Conservation (phyloP, 2,329 filamentous ascomycete genomes). For the Botryotinia calthae region DNA sequence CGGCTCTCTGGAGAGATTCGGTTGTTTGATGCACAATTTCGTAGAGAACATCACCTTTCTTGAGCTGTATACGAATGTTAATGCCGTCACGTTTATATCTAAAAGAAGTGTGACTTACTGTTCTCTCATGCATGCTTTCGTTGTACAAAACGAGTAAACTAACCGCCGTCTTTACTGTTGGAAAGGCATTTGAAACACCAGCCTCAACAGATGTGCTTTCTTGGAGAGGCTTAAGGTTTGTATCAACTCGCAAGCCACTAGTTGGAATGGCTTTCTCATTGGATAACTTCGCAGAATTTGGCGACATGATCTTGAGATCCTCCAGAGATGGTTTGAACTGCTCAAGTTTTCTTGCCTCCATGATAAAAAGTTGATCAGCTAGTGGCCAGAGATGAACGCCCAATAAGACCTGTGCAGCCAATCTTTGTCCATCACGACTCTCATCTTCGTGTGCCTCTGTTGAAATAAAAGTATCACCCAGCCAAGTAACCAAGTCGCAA, state of each 20-base stretch:
- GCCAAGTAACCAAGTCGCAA: constrained; percentile 35
- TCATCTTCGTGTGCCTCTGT: constrained; percentile 32
- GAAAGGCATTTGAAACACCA: constrained; percentile 56
- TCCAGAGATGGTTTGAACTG: constrained; percentile 35
- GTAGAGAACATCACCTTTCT: constrained; percentile 59
- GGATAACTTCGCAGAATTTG: not conserved
- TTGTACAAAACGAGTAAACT: constrained; percentile 62
- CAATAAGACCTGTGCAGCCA: constrained; percentile 33
- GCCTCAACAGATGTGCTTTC: constrained; percentile 55
- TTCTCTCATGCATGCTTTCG: constrained; percentile 37
- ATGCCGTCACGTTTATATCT: constrained; percentile 20
- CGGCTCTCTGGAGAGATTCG: constrained; percentile 74
- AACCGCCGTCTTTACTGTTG: constrained; percentile 56
- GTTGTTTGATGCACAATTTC: constrained; percentile 90
- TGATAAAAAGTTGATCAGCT: constrained; percentile 36
- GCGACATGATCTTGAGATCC: constrained; percentile 29
- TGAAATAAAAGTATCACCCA: constrained; percentile 36
- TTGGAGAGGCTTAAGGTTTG: constrained; percentile 43
- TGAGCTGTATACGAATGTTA: constrained; percentile 27
- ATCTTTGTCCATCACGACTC: constrained; percentile 31
- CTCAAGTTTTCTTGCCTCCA: constrained; percentile 36
- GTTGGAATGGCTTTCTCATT: constrained; percentile 5
- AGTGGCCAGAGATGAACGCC: constrained; percentile 37
- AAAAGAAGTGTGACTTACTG: constrained; percentile 29
- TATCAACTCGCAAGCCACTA: constrained; percentile 19